Conservation (phyloP, 805 yeast species). For the Starmerella davenportii region DNA sequence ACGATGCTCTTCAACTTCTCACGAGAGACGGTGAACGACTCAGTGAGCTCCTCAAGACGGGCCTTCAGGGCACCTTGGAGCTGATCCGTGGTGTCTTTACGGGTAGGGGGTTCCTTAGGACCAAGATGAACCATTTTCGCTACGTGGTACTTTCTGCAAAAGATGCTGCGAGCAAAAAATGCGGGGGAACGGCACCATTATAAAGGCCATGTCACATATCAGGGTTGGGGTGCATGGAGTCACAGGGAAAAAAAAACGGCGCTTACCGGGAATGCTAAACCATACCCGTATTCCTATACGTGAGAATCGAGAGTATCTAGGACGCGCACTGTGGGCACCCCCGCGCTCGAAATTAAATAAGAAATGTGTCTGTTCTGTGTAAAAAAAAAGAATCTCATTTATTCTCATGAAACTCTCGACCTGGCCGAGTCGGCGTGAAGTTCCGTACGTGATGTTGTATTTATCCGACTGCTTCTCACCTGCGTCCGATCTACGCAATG, state of each 20-base stretch:
- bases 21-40: slow-evolving; percentile 42
- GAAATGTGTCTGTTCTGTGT: too few species aligned
- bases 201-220: background rate
- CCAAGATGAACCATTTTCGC: slow-evolving; percentile 61
- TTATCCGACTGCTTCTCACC: background rate
- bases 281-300: slow-evolving; percentile 1
- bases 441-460: too few species aligned
- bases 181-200: slow-evolving; percentile 1
- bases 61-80: slow-evolving; percentile 46
- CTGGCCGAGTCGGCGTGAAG: too few species aligned
- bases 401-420: too few species aligned
- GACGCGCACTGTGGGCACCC: too few species aligned
- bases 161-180: background rate
- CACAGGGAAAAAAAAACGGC: background rate
- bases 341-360: too few species aligned
- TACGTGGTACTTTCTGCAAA: background rate
- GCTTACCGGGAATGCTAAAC: background rate
- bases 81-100: slow-evolving; percentile 46
- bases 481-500: background rate
- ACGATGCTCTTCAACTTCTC: slow-evolving; percentile 48
- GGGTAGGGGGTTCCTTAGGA: slow-evolving; percentile 64
- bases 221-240: background rate
- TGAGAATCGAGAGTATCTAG: background rate
- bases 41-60: slow-evolving; percentile 41
- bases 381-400: too few species aligned